Evolutionary conservation across 495 filamentous ascomycete genomes (phyloP), one percentile per base, ranked within the genome.

Genomic region (Amniculicola lignicola): DNA sequence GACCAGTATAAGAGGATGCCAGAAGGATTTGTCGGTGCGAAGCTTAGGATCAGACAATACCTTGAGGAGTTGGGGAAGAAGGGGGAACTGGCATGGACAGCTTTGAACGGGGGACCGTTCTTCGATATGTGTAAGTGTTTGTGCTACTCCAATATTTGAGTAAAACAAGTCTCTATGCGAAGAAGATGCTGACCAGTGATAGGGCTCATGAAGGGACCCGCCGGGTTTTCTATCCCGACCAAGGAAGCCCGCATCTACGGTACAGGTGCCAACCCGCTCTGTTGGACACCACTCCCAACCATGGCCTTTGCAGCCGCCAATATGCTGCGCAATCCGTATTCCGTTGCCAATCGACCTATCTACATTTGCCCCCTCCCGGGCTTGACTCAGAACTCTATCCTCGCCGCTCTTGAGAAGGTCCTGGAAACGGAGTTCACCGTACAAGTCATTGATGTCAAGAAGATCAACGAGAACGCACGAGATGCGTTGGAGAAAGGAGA

Each of bases 191-290:
- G 11, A 59, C n/a, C 3, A 15, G 2, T 35, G 28, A 19, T n/a
- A 64, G 61, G 61, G 61, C 57, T 61, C 23, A 64, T 52, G 56
- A 57, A 61, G 31, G 61, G 56, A 1, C 61, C 50, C 4, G 61
- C 61, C 6, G 61, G 61, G n/a, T 61, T 64, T 48, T 45, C 60
- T 23, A 42, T 64, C 31, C 52, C 27, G 11, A 56, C 41, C 10
- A 45, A 38, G 14, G 27, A 27, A 12, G 56, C 61, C 25, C 33
- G 42, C 7, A 49, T 59, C 54, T 63, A 67, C 40, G 62, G 46
- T 28, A 46, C 43, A 3, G 58, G 62, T 22, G 55, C 39, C 31
- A 67, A 57, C 29, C 44, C 23, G n/a, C 21, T 55, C 2, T 54
- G 27, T 47, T 63, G 59, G 59, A 67, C 62, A 15, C 59, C 62